Evolutionary conservation across 352 stramenopile species (phyloP).

Genomic region (Globisporangium yorkense): DNA sequence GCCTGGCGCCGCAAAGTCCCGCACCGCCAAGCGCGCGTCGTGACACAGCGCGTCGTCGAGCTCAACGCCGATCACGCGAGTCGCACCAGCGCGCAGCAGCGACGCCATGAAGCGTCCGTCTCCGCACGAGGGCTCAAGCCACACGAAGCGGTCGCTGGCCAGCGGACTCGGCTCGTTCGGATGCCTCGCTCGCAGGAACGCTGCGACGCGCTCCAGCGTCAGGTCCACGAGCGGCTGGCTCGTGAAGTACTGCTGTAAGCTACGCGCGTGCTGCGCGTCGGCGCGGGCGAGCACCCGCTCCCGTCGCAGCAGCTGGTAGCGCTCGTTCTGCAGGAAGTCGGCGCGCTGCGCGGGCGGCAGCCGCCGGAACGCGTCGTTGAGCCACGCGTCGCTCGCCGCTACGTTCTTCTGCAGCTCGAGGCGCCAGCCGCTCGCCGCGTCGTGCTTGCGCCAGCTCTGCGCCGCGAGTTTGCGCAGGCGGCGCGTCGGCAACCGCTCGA

Average conservation of each 20-base stretch:
- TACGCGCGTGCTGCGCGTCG: slow-evolving; percentile 33
- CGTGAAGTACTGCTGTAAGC: slow-evolving; percentile 76
- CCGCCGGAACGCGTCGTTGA: slow-evolving; percentile 31
- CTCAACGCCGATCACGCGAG: slow-evolving; percentile 47
- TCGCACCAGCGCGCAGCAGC: slow-evolving; percentile 33
- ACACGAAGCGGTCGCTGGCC: slow-evolving; percentile 22
- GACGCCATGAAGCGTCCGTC: slow-evolving; percentile 48
- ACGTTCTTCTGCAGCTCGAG: slow-evolving; percentile 64
- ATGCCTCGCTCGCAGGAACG: slow-evolving; percentile 9
- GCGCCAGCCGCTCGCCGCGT: slow-evolving; percentile 39
- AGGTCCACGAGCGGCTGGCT: slow-evolving; percentile 32
- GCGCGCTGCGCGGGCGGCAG: slow-evolving; percentile 18
- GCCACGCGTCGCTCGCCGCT: slow-evolving; percentile 41
- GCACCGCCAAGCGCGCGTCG: slow-evolving; percentile 6
- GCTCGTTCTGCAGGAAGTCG: slow-evolving; percentile 45
- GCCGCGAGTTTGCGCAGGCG: slow-evolving; percentile 53
- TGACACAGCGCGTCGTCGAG: slow-evolving; percentile 32
- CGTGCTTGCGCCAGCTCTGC: slow-evolving; percentile 38
- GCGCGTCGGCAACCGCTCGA: slow-evolving; percentile 42
- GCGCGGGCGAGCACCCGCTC: slow-evolving; percentile 17
- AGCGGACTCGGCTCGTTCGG: background rate
- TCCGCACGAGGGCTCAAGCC: slow-evolving; percentile 72
- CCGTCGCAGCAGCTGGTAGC: slow-evolving; percentile 30
- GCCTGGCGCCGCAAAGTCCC: slow-evolving; percentile 4
- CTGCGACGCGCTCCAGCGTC: slow-evolving; percentile 24